Evolutionary conservation across 2,329 filamentous ascomycete genomes (phyloP).

Genomic region (Monilinia fructigena): DNA sequence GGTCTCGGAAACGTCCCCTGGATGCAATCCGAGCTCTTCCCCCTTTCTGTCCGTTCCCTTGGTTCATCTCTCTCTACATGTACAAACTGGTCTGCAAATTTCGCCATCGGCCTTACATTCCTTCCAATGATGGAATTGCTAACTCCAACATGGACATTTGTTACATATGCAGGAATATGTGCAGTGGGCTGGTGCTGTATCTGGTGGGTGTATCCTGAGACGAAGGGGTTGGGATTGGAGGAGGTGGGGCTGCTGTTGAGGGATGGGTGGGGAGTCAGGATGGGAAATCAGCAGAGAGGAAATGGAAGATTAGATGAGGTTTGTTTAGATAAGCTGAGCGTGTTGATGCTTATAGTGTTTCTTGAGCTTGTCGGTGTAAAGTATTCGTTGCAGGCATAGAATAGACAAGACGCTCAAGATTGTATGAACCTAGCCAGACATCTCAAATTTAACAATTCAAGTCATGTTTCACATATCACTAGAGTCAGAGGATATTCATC

Average conservation of each 20-base stretch:
- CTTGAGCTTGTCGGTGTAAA: background rate
- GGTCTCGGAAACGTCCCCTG: slow-evolving; percentile 91
- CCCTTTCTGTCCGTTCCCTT: slow-evolving; percentile 68
- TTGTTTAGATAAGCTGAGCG: background rate
- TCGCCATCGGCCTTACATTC: slow-evolving; percentile 81
- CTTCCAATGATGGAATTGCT: slow-evolving; percentile 79
- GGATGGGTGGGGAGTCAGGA: slow-evolving; percentile 68
- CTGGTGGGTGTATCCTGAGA: slow-evolving; percentile 81
- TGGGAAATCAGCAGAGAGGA: slow-evolving; percentile 12
- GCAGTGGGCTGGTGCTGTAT: slow-evolving; percentile 64
- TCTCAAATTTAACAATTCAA: background rate
- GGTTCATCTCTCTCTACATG: slow-evolving; percentile 73
- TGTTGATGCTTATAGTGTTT: background rate
- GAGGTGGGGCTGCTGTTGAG: slow-evolving; percentile 71
- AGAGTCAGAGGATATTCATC: background rate
- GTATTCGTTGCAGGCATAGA: background rate
- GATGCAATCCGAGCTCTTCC: slow-evolving; percentile 94
- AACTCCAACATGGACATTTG: slow-evolving; percentile 75
- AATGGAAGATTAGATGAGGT: background rate
- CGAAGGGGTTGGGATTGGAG: slow-evolving; percentile 76
- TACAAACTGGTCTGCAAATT: slow-evolving; percentile 87
- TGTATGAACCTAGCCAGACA: background rate
- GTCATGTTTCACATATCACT: background rate
- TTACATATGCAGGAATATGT: slow-evolving; percentile 74
- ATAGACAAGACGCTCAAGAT: background rate